Evolutionary conservation across 1,284 basidiomycete genomes (phyloP), one percentile per base, ranked within the genome.

Genomic region (Xanthoconium separans): DNA sequence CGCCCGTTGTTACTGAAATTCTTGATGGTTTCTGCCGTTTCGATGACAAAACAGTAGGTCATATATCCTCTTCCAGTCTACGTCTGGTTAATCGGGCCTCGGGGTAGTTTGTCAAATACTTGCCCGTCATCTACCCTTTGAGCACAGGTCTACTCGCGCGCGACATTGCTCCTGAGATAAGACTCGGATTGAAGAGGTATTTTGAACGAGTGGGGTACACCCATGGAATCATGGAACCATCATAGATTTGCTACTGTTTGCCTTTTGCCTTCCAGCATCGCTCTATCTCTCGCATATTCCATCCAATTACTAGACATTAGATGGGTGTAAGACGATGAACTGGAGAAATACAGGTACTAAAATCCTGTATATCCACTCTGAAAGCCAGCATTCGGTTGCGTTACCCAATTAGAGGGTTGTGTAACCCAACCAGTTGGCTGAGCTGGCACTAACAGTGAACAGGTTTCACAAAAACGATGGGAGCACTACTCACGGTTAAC

Each of bases 1-100:
- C 93, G 29, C 97, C 97, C 12, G 97, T 99, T 27, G 90, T 98
- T 15, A 88, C 88, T 4, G 95, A 98, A 69, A 93, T 98, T 47
- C 72, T 99, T 29, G 85, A 90, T 55, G 97, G 97, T 11, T 93
- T 95, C 65, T 87, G 87, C 65, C 83, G 82, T 27, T 93, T 98
- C 60, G 93, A 98, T 58, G 87, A 93, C 61, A 92, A 88, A 66
- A 85, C 91, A 33, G 92, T 94, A 68, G 75, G 92, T 79, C 49
- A 18, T 50, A 13, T 18, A 40, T 12, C 8, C 31, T 7, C 16
- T 34, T 55, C 36, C 20, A 20, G 39, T 43, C 29, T 41, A 20
- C 50, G 20, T 39, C 31, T 44, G 48, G 43, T 29, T 47, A 42
- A 69, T 52, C 50, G 53, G 36, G n/a, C 18, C 39, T 24, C 12